Evolutionary conservation across 1,284 basidiomycete species (phyloP).

Genomic region (Chondrostereum purpureum): DNA sequence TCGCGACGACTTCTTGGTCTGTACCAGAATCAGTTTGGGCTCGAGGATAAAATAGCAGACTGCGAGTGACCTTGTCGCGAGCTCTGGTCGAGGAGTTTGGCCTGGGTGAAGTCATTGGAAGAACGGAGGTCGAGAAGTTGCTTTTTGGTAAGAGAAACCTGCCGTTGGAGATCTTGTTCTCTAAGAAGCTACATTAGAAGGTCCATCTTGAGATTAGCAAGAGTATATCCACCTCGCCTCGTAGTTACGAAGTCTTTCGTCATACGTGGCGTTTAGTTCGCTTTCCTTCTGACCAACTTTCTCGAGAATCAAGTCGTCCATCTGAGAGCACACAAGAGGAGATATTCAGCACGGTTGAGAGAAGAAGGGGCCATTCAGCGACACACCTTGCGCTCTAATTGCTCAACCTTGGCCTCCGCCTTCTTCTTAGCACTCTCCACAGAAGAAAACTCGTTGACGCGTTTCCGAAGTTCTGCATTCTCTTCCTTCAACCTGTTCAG

Average conservation of each 20-base stretch:
- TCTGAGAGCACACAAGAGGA: conserved; percentile 37
- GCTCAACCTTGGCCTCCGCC: conserved; percentile 66
- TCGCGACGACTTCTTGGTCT: conserved; percentile 88
- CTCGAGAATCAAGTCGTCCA: conserved; percentile 86
- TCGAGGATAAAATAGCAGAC: conserved; percentile 6
- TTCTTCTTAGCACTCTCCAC: conserved; percentile 74
- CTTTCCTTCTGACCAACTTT: conserved; percentile 87
- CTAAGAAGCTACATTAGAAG: conserved; percentile 33
- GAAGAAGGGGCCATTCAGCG: too few species aligned
- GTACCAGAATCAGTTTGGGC: conserved; percentile 7
- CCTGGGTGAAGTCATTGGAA: conserved; percentile 88
- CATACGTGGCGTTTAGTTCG: conserved; percentile 92
- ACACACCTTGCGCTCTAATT: conserved; percentile 77
- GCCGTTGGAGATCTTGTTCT: conserved; percentile 86
- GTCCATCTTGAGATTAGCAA: conserved; percentile 3
- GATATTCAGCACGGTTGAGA: background rate
- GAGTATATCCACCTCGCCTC: conserved; percentile 68
- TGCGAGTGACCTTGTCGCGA: conserved; percentile 71
- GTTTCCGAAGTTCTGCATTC: conserved; percentile 70
- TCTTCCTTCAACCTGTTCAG: conserved; percentile 69
- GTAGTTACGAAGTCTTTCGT: conserved; percentile 91
- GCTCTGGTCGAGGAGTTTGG: conserved; percentile 83
- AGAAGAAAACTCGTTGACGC: conserved; percentile 57
- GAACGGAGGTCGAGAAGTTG: conserved; percentile 87
- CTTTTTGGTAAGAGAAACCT: conserved; percentile 77